Conservation (phyloP, 2,329 filamentous ascomycete species). For the Aspergillus persii region DNA sequence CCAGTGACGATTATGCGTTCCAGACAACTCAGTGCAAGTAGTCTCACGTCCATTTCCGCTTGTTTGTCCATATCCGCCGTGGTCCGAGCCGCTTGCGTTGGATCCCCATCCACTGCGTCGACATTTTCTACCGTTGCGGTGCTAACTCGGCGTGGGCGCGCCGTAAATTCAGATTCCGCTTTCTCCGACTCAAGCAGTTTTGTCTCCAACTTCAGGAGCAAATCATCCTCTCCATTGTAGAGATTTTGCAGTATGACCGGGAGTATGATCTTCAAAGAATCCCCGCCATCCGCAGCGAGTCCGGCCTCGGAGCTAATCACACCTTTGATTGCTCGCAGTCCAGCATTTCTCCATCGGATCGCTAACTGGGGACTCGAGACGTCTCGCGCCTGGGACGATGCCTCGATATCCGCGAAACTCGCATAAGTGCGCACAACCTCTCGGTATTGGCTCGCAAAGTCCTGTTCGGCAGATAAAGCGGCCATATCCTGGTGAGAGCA, state of each 20-base stretch:
- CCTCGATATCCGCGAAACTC: conserved; percentile 68
- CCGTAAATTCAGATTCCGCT: conserved; percentile 61
- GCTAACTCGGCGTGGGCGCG: conserved; percentile 69
- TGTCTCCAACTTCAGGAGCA: conserved; percentile 66
- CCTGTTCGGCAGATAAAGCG: conserved; percentile 78
- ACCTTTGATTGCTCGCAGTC: conserved; percentile 75
- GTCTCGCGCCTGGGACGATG: conserved; percentile 45
- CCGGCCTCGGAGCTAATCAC: conserved; percentile 78
- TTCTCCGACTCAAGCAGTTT: conserved; percentile 68
- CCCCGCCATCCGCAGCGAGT: conserved; percentile 69
- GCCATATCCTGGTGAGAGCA: conserved; percentile 86
- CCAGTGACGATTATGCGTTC: conserved; percentile 76
- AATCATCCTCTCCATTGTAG: conserved; percentile 62
- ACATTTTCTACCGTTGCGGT: conserved; percentile 72
- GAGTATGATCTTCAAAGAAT: conserved; percentile 74
- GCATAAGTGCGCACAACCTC: conserved; percentile 78
- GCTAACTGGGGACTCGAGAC: conserved; percentile 68
- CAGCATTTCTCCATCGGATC: conserved; percentile 73
- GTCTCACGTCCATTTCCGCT: conserved; percentile 82
- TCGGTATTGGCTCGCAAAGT: conserved; percentile 78
- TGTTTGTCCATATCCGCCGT: conserved; percentile 84
- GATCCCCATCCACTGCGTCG: conserved; percentile 67
- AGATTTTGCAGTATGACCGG: conserved; percentile 86
- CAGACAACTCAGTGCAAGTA: conserved; percentile 80
- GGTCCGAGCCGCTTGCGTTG: conserved; percentile 66